A percentile compares a stretch with the other conserved stretches of the same genome.
These are phyloP conservation scores for Hypoxylon sp. DNA, from an alignment of 2,329 filamentous ascomycete species.

Conservation along the genomic window DNA sequence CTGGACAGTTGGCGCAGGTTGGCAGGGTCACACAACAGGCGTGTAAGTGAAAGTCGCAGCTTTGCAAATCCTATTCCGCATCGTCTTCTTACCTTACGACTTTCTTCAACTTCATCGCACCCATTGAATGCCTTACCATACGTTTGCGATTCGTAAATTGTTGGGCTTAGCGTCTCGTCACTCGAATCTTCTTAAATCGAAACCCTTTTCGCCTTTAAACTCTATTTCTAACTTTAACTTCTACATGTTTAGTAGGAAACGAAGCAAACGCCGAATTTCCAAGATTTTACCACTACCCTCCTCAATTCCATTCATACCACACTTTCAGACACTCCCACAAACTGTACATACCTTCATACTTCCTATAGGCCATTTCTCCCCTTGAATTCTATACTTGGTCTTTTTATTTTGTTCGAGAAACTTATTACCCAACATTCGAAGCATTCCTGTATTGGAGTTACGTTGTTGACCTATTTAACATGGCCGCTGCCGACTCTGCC, in stretches of 20 bases:
- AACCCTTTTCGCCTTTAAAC: neutral
- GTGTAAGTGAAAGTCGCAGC: slow-evolving; percentile 40
- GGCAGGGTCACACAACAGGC: slow-evolving; percentile 26
- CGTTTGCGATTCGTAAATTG: neutral
- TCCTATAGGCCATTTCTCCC: neutral
- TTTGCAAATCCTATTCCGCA: slow-evolving; percentile 25
- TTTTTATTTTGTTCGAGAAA: neutral
- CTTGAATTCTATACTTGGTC: neutral
- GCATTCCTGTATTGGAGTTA: neutral
- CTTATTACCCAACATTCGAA: slow-evolving; percentile 6
- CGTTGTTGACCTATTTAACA: slow-evolving; percentile 16
- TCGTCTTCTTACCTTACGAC: slow-evolving; percentile 7
- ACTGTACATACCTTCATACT: slow-evolving; percentile 3
- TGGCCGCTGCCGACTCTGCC: slow-evolving; percentile 43
- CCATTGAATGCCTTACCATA: slow-evolving; percentile 16
- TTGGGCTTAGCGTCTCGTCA: neutral
- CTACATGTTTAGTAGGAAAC: slow-evolving; percentile 4
- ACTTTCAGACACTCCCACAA: slow-evolving; percentile 7
- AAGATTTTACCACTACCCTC: slow-evolving; percentile 1
- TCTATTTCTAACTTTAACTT: slow-evolving; percentile 3
- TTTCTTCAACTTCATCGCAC: slow-evolving; percentile 14
- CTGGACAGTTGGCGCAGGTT: slow-evolving; percentile 28
- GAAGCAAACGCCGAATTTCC: slow-evolving; percentile 9
- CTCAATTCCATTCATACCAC: neutral
- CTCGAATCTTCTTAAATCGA: neutral